Evolutionary conservation across 306 rosid genomes (phyloP), one percentile per base, ranked within the genome.

Genomic region (Cicer cuneatum): DNA sequence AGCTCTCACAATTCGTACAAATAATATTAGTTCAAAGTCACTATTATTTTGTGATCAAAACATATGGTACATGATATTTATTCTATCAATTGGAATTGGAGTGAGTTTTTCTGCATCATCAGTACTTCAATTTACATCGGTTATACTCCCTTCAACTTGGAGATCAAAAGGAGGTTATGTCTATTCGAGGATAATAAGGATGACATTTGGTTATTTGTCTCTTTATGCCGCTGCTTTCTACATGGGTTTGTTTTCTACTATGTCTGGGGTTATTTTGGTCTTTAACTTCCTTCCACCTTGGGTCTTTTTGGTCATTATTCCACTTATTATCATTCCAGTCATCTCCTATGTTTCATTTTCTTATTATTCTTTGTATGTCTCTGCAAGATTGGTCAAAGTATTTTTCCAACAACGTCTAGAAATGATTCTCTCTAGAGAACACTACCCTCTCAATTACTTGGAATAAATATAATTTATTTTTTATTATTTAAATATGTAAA

Each of bases 121-220:
- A 0, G 10, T 75, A 38, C 46, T 66, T 10, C 39, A 53, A 37
- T 29, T 11, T 24, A 37, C 37, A 6, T 53, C 80, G 15, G 37
- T 64, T 64, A 40, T 74, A n/a, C 58, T 74, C 10, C 49, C 51
- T 10, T 61, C 71, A 74, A 74, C 21, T 43, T 61, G 43, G 10
- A 33, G 14, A 8, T 1, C 10, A 47, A n/a, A 11, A 15, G 33
- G 10, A 35, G 24, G 61, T 47, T n/a, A 3, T 7, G 18, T 59
- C 2, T 2, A 7, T 7, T 48, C 71, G 8, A 11, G 42, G 8
- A 21, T 61, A 46, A 16, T 3, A 38, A 74, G 52, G 19, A 33
- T 38, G 14, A 10, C 40, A 39, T 7, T 16, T 12, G 71, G 51
- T 1, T 39, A 10, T 54, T 10, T 60, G 1, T 16, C 37, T 7